Base-by-base conservation (phyloP, 2,329 filamentous ascomycete genomes). In the Bipolaris victoriae region DNA sequence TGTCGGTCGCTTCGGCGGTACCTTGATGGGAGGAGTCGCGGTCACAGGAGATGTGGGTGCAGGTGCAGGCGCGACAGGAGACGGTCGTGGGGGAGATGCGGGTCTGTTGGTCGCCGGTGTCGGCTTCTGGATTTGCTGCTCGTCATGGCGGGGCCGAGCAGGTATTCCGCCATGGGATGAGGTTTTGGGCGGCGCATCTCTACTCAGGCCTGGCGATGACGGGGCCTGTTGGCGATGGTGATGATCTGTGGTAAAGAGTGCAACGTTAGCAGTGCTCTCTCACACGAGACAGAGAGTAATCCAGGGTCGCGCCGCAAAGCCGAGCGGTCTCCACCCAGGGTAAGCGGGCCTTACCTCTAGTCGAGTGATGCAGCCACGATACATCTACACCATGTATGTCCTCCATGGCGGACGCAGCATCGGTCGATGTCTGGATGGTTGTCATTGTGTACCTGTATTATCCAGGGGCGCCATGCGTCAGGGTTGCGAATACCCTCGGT, bases 281-380 rank as follows among this genome's bases (percentile, higher is more conserved):
- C 10, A 31, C 10, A 31, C 29, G 29, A 31, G 29, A 31, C 29
- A 31, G 10, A 11, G 33, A 49, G 16, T 49, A 33, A 35, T 31
- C 35, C 35, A 56, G 45, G 48, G 50, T 45, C 48, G 48, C 60
- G 58, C 63, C 62, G 61, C 60, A 55, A 53, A 55, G 51, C 64
- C 65, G 58, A 57, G 52, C 39, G 46, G 66, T 63, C 62, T 70
- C 55, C 50, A 57, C 50, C 36, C 55, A 68, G 65, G 61, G 66
- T 63, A 62, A 63, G 63, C 64, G 60, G 78, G 61, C 55, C 84
- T 78, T 83, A 91, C 92, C 91, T 89, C 90, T 92, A 63, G 88
- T 87, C 67, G 89, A 86, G 73, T 90, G 90, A 78, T 95, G 90
- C 82, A 96, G 90, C 92, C 92, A 96, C 78, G 90, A 92, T 72